Evolutionary conservation across 768 basidiomycete species (phyloP).

Genomic region (Serendipita vermifera): DNA sequence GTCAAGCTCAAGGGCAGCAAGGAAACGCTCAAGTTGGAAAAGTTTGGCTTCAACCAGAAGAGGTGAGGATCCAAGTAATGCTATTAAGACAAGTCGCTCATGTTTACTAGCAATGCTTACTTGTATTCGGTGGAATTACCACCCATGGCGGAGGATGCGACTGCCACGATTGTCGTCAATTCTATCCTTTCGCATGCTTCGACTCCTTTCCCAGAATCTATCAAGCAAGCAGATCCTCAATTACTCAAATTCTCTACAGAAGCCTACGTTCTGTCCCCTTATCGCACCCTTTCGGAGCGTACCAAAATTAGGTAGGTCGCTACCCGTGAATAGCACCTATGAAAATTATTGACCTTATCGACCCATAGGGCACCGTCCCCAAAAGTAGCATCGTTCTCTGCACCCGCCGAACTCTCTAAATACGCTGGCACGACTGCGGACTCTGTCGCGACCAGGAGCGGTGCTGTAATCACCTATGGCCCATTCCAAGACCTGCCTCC

Average conservation of each 20-base stretch:
- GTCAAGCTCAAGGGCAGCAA: slow-evolving; percentile 65
- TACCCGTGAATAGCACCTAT: too few relatives aligned
- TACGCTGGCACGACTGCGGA: slow-evolving; percentile 26
- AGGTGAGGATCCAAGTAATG: slow-evolving; percentile 32
- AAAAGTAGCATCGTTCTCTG: slow-evolving; percentile 56
- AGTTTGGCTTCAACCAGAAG: slow-evolving; percentile 35
- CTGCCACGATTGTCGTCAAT: slow-evolving; percentile 65
- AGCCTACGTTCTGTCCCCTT: slow-evolving; percentile 75
- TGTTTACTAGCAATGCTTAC: slow-evolving; percentile 30
- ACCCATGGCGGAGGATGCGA: slow-evolving; percentile 42
- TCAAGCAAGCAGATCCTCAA: slow-evolving; percentile 65
- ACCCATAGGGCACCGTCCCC: slow-evolving; percentile 53
- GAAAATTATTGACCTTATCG: not conserved
- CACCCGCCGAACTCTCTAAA: slow-evolving; percentile 43
- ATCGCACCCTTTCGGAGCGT: slow-evolving; percentile 65
- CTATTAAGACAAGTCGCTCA: slow-evolving; percentile 1
- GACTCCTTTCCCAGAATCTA: slow-evolving; percentile 58
- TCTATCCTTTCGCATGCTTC: slow-evolving; percentile 69
- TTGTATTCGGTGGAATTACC: slow-evolving; percentile 54
- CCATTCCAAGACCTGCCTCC: slow-evolving; percentile 67
- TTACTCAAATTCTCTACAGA: slow-evolving; percentile 63
- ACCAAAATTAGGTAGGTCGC: slow-evolving; percentile 72
- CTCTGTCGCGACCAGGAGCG: slow-evolving; percentile 41
- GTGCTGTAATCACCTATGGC: slow-evolving; percentile 75
- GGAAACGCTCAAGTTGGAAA: slow-evolving; percentile 36